Conservation (phyloP, 148 eudicot genomes). For the Cornus controversa region DNA sequence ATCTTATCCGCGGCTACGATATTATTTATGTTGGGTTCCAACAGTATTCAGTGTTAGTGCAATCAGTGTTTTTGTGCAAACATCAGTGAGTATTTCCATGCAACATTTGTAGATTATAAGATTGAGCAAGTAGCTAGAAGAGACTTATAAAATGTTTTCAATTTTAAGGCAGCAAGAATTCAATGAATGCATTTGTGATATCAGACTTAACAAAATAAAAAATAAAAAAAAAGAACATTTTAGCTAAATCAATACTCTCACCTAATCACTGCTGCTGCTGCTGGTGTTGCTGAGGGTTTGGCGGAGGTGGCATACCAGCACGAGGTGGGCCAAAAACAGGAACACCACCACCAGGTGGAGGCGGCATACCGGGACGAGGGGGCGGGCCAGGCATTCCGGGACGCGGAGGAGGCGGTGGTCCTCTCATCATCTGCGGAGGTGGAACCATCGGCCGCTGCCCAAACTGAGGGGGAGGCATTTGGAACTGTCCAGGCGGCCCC, state of each 20-base stretch:
- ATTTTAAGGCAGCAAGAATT: no score
- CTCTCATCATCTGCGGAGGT: slow-evolving; percentile 49
- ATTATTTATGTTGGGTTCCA: no score
- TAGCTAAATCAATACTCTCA: not conserved
- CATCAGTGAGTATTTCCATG: no score
- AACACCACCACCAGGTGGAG: slow-evolving; percentile 26
- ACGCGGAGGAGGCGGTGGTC: slow-evolving; percentile 38
- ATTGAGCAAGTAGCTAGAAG: not conserved
- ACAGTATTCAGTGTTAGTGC: not conserved
- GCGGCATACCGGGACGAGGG: slow-evolving; percentile 43
- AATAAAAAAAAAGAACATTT: not conserved
- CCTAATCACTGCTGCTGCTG: slow-evolving; percentile 35
- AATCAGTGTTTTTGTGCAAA: no score
- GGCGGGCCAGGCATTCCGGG: slow-evolving; percentile 58
- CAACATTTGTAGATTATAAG: no score
- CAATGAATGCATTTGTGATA: no score
- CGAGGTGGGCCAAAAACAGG: slow-evolving; percentile 25
- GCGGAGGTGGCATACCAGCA: slow-evolving; percentile 47
- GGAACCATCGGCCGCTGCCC: slow-evolving; percentile 63
- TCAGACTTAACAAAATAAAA: no score
- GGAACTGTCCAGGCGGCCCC: slow-evolving; percentile 25
- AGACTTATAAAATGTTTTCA: no score
- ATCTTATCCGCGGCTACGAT: no score
- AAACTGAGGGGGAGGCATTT: slow-evolving; percentile 48
- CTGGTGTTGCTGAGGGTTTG: slow-evolving; percentile 43